Evolutionary conservation across 2,329 filamentous ascomycete species (phyloP), one percentile per base, ranked within the genome.

Genomic region (Chaetomiaceae sp.): DNA sequence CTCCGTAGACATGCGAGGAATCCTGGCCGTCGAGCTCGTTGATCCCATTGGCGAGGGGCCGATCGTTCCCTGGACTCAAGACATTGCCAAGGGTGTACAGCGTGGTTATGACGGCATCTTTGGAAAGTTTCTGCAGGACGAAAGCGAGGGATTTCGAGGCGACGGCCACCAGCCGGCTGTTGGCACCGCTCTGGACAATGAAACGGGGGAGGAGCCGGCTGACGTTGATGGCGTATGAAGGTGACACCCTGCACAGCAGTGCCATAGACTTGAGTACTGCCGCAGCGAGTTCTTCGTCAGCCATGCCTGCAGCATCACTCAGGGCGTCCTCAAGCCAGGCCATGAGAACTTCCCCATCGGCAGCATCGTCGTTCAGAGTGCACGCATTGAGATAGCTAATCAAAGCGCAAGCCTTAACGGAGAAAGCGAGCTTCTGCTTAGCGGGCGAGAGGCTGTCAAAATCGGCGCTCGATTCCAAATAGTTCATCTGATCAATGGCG

Each of bases 51-150:
- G 75, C 74, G 49, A 78, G 72, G 40, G 71, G 74, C 37, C 75
- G 72, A 53, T 80, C 81, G 13, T 77, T 76, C 42, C 81, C 83
- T 5, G 90, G 85, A 62, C 90, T 96, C 13, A 99, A 77, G 4
- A 96, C 87, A 66, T 99, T 99, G 18, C 94, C 94, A n/a, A 99
- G 78, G 0, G 90, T 94, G 71, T 99, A 99, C 9, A 99, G 75
- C 1, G 91, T 97, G 5, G 91, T 95, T 60, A 99, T 97, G 32
- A 96, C 81, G 32, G 90, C 86, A 73, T 99, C 94, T 62, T 95
- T 88, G 1, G 94, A 95, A 11, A 97, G 78, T 63, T 86, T 78
- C 61, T 85, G 86, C 51, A 99, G 75, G 16, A 95, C 84, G 60
- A 85, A 86, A 2, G 91, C 90, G 30, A 99, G 75, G 62, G 87